A percentile compares a stretch with the other conserved stretches of the same genome.
phyloP scores from a whole-genome alignment of 495 filamentous ascomycete genomes.

The Annulohypoxylon nitens region DNA sequence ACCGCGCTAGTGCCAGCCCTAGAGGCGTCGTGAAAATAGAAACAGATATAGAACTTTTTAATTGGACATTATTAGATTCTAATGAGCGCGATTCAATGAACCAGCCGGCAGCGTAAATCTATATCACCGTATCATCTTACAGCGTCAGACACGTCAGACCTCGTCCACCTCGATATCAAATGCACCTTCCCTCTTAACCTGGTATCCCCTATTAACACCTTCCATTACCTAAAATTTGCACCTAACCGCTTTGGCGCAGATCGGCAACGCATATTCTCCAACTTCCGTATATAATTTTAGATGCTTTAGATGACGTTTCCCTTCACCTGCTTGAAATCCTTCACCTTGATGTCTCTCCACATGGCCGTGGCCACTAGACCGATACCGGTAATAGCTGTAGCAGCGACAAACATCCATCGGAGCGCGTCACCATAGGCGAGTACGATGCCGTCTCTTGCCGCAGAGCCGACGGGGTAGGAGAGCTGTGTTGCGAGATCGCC shows the following conservation, averaged over 20 bases:
- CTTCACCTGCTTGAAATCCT: slow-evolving; percentile 62
- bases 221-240: slow-evolving; percentile 1
- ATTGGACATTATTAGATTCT: slow-evolving; percentile 30
- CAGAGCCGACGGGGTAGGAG: slow-evolving; percentile 64
- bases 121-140: slow-evolving; percentile 25
- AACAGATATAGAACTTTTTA: background rate
- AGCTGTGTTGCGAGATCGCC: slow-evolving; percentile 63
- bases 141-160: slow-evolving; percentile 19
- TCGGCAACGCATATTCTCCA: slow-evolving; percentile 6
- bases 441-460: slow-evolving; percentile 66
- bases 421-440: slow-evolving; percentile 69
- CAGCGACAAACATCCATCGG: slow-evolving; percentile 67
- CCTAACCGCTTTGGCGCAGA: background rate
- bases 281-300: slow-evolving; percentile 5
- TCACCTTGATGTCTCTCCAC: slow-evolving; percentile 70
- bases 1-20: background rate
- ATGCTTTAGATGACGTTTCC: slow-evolving; percentile 44
- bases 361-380: slow-evolving; percentile 60
- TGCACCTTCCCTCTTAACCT: slow-evolving; percentile 1
- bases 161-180: slow-evolving; percentile 19
- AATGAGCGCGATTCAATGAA: slow-evolving; percentile 37
- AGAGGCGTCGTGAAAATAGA: background rate
- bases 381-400: slow-evolving; percentile 64
- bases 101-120: slow-evolving; percentile 32
- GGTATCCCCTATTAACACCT: background rate